Evolutionary conservation across 1,284 basidiomycete species (phyloP), one percentile per base, ranked within the genome.

Genomic region (Apiotrichum porosum): DNA sequence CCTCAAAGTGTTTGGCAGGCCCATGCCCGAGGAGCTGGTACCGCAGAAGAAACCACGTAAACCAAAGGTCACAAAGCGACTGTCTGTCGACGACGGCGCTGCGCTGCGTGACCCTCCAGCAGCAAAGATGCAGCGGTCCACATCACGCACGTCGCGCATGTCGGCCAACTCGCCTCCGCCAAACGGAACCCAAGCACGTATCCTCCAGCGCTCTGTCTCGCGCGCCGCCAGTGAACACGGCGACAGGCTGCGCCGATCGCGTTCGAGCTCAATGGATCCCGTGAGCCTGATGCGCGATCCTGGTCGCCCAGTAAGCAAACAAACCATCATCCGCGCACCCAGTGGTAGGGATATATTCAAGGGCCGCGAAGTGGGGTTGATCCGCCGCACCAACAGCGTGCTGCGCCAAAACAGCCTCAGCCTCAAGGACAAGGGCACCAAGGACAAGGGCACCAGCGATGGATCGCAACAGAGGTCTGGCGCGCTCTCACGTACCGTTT

Each of bases 341-440:
- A 69, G 66, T 47, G 61, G 62, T n/a, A 65, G 61, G 40, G 64
- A 66, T 28, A 38, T 69, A 35, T 68, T 69, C 45, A 47, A 47
- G 30, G 44, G 45, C 9, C 44, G 50, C 37, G 41, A 51, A 34
- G 37, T 51, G 9, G 41, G 47, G 6, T 28, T 50, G 6, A 28
- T 51, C n/a, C 42, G 42, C 14, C 42, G 48, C 22, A 30, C 38
- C 8, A 21, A 28, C 12, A 41, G 37, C 6, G 42, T 66, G 31
- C 55, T 62, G 40, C 37, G 61, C n/a, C 43, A 43, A 6, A 28
- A 28, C 28, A 46, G 36, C 23, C 44, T 44, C 26, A 22, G 31
- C n/a, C 40, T 19, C n/a, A n/a, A n/a, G 26, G 26, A 6, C 26
- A 28, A 28, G 26, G 26, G 12, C 22, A 6, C 22, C 13, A 17